Evolutionary conservation across 2,329 filamentous ascomycete genomes (phyloP).

Genomic region (Colletotrichum eleusines): DNA sequence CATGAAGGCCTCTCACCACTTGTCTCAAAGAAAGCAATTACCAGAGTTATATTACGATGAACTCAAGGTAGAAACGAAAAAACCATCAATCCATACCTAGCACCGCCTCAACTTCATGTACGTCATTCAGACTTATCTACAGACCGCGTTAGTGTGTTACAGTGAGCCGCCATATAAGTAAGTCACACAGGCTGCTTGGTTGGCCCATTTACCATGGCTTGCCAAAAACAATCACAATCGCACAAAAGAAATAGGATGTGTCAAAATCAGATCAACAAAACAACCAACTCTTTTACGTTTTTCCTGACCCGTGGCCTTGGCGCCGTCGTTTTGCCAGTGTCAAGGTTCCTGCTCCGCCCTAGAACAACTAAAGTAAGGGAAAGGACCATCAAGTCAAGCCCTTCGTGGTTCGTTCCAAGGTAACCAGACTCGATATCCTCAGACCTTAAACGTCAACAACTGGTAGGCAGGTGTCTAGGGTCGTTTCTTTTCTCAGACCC

Average conservation of each 20-base stretch:
- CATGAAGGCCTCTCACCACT: neutral
- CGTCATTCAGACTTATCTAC: neutral
- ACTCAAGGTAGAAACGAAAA: neutral
- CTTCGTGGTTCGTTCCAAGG: slow-evolving; percentile 7
- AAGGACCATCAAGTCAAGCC: neutral
- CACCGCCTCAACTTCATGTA: neutral
- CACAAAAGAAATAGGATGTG: neutral
- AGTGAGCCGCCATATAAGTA: neutral
- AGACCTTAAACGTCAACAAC: neutral
- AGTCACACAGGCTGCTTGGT: neutral
- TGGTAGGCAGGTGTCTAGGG: neutral
- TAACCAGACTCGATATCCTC: neutral
- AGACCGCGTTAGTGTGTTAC: neutral
- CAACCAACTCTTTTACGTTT: slow-evolving; percentile 19
- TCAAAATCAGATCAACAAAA: slow-evolving; percentile 5
- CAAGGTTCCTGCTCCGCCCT: neutral
- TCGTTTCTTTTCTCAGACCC: neutral
- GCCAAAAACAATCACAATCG: neutral
- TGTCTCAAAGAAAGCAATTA: neutral
- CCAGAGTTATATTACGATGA: neutral
- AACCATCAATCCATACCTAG: neutral
- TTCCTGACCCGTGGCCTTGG: neutral
- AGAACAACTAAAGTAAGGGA: neutral
- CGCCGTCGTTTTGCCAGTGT: neutral
- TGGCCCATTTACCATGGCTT: neutral